Percentiles rank a stretch among this genome's conserved stretches.
phyloP scores from a whole-genome alignment of 345 rosid genomes.

The Toxicodendron radicans region DNA sequence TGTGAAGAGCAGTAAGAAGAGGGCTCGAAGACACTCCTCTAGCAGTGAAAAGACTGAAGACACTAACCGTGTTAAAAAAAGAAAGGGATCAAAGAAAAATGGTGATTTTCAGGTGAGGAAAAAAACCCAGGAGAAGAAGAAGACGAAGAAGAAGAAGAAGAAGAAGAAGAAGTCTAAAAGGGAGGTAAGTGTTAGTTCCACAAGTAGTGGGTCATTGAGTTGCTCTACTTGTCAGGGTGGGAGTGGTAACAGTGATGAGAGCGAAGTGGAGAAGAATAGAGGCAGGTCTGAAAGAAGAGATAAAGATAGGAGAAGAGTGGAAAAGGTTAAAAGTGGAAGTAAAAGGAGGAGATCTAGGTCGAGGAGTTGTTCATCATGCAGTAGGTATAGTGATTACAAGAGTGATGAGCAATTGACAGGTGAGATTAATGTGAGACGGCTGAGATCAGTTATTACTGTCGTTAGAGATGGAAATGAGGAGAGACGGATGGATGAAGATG shows the following conservation, averaged over 20 bases:
- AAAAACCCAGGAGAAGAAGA: constrained; percentile 37
- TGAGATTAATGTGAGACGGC: constrained; percentile 39
- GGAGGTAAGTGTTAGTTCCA: constrained; percentile 42
- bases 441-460: constrained; percentile 61
- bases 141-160: constrained; percentile 46
- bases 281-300: constrained; percentile 36
- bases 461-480: constrained; percentile 27
- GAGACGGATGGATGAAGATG: constrained; percentile 25
- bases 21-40: constrained; percentile 42
- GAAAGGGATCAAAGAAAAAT: constrained; percentile 43
- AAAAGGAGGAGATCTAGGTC: constrained; percentile 36
- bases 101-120: constrained; percentile 30
- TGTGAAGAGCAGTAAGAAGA: constrained; percentile 53
- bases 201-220: constrained; percentile 40
- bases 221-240: constrained; percentile 40
- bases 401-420: constrained; percentile 35
- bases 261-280: constrained; percentile 41
- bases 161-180: constrained; percentile 49
- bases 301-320: constrained; percentile 22
- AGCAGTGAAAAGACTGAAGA: constrained; percentile 50
- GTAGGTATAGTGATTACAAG: constrained; percentile 29
- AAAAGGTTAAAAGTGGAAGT: constrained; percentile 22
- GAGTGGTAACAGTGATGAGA: constrained; percentile 34
- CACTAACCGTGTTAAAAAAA: constrained; percentile 31
- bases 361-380: constrained; percentile 35